Conservation (phyloP, 1,284 basidiomycete species). For the Tylopilus orsonianus region DNA sequence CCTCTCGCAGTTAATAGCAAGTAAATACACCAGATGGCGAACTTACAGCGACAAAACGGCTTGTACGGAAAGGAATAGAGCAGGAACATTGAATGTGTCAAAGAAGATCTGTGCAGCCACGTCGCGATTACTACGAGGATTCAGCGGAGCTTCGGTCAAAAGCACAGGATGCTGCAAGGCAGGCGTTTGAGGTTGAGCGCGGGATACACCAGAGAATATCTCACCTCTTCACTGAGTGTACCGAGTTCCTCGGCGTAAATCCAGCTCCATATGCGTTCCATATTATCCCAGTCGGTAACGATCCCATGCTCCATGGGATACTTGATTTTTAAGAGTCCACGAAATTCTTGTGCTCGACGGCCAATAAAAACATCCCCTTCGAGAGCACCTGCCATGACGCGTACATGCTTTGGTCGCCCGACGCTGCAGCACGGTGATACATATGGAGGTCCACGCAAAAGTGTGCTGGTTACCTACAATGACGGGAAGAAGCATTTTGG, state of each 20-base stretch:
- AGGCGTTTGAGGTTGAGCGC: conserved; percentile 13
- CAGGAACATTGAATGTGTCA: conserved; percentile 99
- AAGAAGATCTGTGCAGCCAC: conserved; percentile 98
- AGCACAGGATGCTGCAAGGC: conserved; percentile 86
- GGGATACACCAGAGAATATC: conserved; percentile 23
- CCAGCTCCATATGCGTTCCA: conserved; percentile 98
- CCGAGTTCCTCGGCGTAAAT: conserved; percentile 94
- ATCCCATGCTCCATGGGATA: conserved; percentile 98
- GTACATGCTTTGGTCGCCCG: conserved; percentile 91
- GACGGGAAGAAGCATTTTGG: conserved; percentile 98
- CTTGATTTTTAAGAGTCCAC: conserved; percentile 93
- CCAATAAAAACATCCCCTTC: conserved; percentile 95
- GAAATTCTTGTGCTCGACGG: conserved; percentile 87
- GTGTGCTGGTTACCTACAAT: conserved; percentile 67
- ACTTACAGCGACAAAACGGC: conserved; percentile 93
- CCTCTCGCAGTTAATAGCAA: conserved; percentile 15
- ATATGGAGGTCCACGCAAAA: conserved; percentile 17
- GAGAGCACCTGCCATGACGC: conserved; percentile 94
- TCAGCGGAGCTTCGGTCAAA: conserved; percentile 92
- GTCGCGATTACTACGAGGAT: conserved; percentile 92
- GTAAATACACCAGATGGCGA: neutral
- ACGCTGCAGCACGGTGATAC: conserved; percentile 55
- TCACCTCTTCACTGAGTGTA: conserved; percentile 92
- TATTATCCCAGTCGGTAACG: conserved; percentile 97
- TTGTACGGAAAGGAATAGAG: conserved; percentile 95